A percentile compares a stretch with the other conserved stretches of the same genome.
Conservation (phyloP, 2,329 filamentous ascomycete genomes). For the Neopestalotiopsis sp. region DNA sequence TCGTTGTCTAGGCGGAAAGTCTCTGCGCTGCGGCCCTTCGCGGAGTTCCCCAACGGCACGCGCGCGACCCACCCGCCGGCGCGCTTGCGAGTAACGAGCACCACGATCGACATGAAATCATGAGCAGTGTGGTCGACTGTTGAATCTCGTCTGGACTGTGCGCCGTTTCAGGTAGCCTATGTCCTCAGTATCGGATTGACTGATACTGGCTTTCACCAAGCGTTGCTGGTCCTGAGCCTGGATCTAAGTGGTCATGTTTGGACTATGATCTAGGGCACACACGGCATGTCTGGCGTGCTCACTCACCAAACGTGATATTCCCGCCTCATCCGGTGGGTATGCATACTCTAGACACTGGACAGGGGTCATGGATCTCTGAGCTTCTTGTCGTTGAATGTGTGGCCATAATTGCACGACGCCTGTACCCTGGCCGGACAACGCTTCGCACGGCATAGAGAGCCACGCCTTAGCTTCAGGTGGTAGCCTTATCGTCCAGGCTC, state of each 20-base stretch:
- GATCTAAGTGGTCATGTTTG: not conserved
- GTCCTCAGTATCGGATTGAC: conserved; percentile 22
- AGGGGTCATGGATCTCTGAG: not conserved
- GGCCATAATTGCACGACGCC: conserved; percentile 1
- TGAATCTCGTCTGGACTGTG: conserved; percentile 22
- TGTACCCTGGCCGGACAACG: conserved; percentile 6
- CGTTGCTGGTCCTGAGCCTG: not conserved
- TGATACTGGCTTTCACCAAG: conserved; percentile 13
- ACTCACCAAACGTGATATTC: not conserved
- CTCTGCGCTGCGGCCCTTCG: conserved; percentile 29
- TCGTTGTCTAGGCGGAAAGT: conserved; percentile 13
- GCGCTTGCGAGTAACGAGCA: conserved; percentile 19
- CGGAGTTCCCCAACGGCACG: conserved; percentile 40
- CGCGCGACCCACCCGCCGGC: conserved; percentile 30
- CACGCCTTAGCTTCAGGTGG: conserved; percentile 20
- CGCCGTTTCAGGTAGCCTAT: conserved; percentile 26
- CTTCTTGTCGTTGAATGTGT: not conserved
- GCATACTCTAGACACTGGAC: conserved; percentile 10
- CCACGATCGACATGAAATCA: conserved; percentile 31
- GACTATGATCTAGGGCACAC: conserved; percentile 13
- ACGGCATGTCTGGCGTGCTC: not conserved
- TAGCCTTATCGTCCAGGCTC: conserved; percentile 27
- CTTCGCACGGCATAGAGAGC: conserved; percentile 6
- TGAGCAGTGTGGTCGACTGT: conserved; percentile 18
- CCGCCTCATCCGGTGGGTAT: conserved; percentile 5